These are phyloP conservation scores for Fistulinella cinereoalba DNA, from an alignment of 1,284 basidiomycete species.

Conservation along the genomic window DNA sequence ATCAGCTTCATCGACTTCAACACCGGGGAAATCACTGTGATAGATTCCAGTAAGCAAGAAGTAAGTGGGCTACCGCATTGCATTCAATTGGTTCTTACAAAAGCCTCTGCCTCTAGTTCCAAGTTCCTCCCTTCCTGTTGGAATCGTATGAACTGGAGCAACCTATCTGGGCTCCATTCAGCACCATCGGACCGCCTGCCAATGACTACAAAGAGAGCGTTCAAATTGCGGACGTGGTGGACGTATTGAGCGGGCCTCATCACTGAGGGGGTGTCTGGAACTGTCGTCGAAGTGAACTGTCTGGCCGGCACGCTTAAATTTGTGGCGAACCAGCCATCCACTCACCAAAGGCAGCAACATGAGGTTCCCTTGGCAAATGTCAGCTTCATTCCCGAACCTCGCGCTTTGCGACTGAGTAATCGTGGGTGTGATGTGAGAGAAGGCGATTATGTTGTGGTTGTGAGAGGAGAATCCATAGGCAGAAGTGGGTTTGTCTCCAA, in stretches of 20 bases:
- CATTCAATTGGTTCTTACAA: background rate
- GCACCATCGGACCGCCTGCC: background rate
- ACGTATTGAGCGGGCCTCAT: background rate
- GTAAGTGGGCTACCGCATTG: background rate
- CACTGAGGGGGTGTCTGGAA: background rate
- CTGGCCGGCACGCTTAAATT: background rate
- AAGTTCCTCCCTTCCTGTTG: background rate
- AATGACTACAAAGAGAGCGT: background rate
- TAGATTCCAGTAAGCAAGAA: background rate
- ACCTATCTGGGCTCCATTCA: background rate
- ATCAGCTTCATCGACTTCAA: background rate
- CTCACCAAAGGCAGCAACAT: background rate
- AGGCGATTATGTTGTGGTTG: background rate
- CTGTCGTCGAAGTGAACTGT: background rate
- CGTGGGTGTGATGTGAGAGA: background rate
- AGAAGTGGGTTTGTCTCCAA: background rate
- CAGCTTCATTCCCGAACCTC: background rate
- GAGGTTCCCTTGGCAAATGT: background rate
- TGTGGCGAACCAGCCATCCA: background rate
- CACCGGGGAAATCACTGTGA: background rate
- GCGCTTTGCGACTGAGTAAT: background rate
- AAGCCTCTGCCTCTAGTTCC: background rate
- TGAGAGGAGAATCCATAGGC: background rate
- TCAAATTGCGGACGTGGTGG: background rate
- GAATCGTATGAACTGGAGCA: background rate